Percentiles rank a stretch among this genome's conserved stretches.
Evolutionary conservation across 306 rosid genomes (phyloP).

Genomic region (Betula pendula): DNA sequence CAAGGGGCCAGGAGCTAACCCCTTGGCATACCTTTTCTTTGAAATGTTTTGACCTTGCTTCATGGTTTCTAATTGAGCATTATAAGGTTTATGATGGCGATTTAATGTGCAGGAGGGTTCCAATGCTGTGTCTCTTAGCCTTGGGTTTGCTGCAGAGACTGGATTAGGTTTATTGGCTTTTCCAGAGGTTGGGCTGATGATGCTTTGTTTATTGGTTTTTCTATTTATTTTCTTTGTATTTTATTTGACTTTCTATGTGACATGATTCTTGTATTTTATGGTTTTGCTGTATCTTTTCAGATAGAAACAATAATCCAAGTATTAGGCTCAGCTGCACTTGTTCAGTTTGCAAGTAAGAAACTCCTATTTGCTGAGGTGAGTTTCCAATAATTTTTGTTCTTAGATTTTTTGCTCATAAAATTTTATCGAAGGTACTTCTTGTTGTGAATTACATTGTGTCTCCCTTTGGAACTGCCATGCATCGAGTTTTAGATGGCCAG

Average conservation of each 20-base stretch:
- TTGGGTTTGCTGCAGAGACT: slow-evolving; percentile 70
- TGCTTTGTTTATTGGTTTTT: slow-evolving; percentile 4
- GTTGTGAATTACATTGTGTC: neutral
- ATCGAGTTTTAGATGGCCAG: neutral
- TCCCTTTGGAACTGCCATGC: neutral
- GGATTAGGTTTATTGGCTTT: slow-evolving; percentile 71
- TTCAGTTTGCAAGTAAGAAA: slow-evolving; percentile 83
- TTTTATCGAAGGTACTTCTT: neutral
- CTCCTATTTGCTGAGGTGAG: slow-evolving; percentile 86
- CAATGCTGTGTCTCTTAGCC: slow-evolving; percentile 53
- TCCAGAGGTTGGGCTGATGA: slow-evolving; percentile 59
- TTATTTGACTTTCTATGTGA: neutral
- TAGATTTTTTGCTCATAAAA: neutral
- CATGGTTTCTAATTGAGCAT: slow-evolving; percentile 1
- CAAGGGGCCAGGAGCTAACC: neutral
- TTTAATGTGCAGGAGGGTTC: slow-evolving; percentile 60
- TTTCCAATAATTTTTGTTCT: neutral
- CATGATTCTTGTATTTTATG: slow-evolving; percentile 8
- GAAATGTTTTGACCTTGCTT: neutral
- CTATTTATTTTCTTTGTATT: neutral
- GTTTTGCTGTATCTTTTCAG: slow-evolving; percentile 36
- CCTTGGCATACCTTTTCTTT: neutral
- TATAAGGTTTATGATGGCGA: slow-evolving; percentile 19
- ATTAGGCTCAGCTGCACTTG: slow-evolving; percentile 80
- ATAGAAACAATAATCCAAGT: slow-evolving; percentile 84